phyloP scores from a whole-genome alignment of 345 rosid species.

The Camelina laxa region DNA sequence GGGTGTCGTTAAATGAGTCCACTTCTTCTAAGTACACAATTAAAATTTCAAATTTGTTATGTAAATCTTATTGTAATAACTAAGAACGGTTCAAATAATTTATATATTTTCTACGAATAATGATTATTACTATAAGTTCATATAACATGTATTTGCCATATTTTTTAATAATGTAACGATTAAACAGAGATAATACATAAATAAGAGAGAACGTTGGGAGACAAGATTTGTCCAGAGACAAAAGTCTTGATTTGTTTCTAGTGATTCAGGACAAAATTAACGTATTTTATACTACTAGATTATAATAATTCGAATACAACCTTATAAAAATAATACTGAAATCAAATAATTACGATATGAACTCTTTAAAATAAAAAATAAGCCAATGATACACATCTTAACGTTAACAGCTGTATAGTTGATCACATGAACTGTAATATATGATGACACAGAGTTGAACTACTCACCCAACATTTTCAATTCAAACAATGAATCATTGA shows the following conservation, averaged over 20 bases:
- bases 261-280: slow-evolving; percentile 27
- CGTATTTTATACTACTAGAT: not conserved
- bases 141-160: not conserved
- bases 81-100: not conserved
- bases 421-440: slow-evolving; percentile 29
- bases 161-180: not conserved
- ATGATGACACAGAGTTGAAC: slow-evolving; percentile 19
- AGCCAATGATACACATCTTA: slow-evolving; percentile 27
- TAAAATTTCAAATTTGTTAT: no score
- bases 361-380: not conserved
- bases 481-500: not conserved
- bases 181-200: not conserved
- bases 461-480: slow-evolving; percentile 12
- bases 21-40: not conserved
- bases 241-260: slow-evolving; percentile 38
- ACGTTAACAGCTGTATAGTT: slow-evolving; percentile 25
- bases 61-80: not conserved
- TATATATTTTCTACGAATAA: not conserved
- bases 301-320: slow-evolving; percentile 20
- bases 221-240: slow-evolving; percentile 33
- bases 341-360: not conserved
- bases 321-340: not conserved
- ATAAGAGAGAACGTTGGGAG: slow-evolving; percentile 7
- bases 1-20: not conserved
- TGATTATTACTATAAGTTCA: not conserved